phyloP scores from a whole-genome alignment of 805 yeast species.

The Wickerhamiella occidentalis region DNA sequence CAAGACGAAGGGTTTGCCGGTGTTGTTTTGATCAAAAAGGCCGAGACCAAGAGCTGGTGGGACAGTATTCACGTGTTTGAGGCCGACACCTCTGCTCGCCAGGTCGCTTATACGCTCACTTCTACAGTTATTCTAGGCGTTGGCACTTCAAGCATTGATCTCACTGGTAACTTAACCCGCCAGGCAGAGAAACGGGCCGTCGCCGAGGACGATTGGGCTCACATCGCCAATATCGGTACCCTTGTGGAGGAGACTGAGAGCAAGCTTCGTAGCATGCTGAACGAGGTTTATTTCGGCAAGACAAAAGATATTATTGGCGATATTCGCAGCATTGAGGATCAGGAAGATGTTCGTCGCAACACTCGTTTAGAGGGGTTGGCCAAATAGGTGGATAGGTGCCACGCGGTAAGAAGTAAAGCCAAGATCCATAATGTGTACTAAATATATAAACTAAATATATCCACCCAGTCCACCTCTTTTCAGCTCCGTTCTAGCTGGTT shows the following conservation, averaged over 20 bases:
- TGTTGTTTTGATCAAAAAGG: slow-evolving; percentile 71
- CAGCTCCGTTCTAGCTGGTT: background rate
- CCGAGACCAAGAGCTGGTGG: slow-evolving; percentile 39
- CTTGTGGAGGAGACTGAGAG: slow-evolving; percentile 80
- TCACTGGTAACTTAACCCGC: slow-evolving; percentile 78
- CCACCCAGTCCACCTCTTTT: too few species aligned
- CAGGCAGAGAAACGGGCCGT: slow-evolving; percentile 46
- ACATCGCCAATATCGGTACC: slow-evolving; percentile 74
- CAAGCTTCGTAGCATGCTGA: slow-evolving; percentile 72
- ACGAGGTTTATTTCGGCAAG: slow-evolving; percentile 91
- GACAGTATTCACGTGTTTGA: slow-evolving; percentile 91
- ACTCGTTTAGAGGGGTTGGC: slow-evolving; percentile 28
- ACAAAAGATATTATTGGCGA: slow-evolving; percentile 78
- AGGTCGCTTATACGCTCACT: slow-evolving; percentile 56
- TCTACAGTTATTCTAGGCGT: slow-evolving; percentile 58
- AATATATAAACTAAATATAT: too few species aligned
- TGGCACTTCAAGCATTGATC: slow-evolving; percentile 32
- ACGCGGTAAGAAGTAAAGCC: too few species aligned
- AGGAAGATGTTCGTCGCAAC: slow-evolving; percentile 31
- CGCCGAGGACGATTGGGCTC: slow-evolving; percentile 45
- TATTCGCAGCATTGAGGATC: slow-evolving; percentile 36
- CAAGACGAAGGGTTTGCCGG: slow-evolving; percentile 79
- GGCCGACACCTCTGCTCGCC: slow-evolving; percentile 34
- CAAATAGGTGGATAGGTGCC: too few species aligned
- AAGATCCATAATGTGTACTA: too few species aligned